These are phyloP conservation scores for Chalaropsis ovoidea DNA, from an alignment of 2,329 filamentous ascomycete species.

Conservation along the genomic window DNA sequence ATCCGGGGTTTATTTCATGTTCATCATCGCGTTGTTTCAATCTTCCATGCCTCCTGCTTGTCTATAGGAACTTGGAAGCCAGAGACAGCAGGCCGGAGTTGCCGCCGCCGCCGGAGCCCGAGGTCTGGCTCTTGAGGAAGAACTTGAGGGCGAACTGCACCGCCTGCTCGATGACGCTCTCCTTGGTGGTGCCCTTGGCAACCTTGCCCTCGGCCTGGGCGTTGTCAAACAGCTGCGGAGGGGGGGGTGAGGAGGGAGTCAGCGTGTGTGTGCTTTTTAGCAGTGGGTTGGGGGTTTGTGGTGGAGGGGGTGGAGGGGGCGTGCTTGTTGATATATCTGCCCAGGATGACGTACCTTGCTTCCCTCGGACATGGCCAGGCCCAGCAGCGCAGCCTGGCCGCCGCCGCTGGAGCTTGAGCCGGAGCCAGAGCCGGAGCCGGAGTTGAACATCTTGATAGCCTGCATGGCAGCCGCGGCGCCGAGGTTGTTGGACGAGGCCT, in stretches of 20 bases:
- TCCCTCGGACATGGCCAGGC: slow-evolving; percentile 78
- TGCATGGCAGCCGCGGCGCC: slow-evolving; percentile 72
- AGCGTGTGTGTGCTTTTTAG: slow-evolving; percentile 7
- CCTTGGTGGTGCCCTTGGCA: slow-evolving; percentile 57
- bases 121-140: slow-evolving; percentile 64
- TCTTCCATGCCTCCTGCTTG: not conserved
- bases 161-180: slow-evolving; percentile 66
- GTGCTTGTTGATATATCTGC: not conserved
- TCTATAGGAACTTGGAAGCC: slow-evolving; percentile 40
- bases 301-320: too few relatives aligned
- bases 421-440: slow-evolving; percentile 39
- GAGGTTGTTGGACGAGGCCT: slow-evolving; percentile 44
- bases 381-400: slow-evolving; percentile 65
- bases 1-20: not conserved
- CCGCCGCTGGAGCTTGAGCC: slow-evolving; percentile 17
- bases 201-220: slow-evolving; percentile 47
- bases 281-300: too few relatives aligned
- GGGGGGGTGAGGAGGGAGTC: not conserved
- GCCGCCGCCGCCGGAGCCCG: slow-evolving; percentile 33
- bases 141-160: slow-evolving; percentile 84
- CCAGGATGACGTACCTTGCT: slow-evolving; percentile 50
- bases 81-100: slow-evolving; percentile 40
- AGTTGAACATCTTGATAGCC: slow-evolving; percentile 68
- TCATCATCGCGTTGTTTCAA: not conserved
- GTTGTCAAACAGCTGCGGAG: slow-evolving; percentile 48